Base-by-base conservation (phyloP, 225 moss, liverwort and hornwort genomes). In the Asterella californica region DNA sequence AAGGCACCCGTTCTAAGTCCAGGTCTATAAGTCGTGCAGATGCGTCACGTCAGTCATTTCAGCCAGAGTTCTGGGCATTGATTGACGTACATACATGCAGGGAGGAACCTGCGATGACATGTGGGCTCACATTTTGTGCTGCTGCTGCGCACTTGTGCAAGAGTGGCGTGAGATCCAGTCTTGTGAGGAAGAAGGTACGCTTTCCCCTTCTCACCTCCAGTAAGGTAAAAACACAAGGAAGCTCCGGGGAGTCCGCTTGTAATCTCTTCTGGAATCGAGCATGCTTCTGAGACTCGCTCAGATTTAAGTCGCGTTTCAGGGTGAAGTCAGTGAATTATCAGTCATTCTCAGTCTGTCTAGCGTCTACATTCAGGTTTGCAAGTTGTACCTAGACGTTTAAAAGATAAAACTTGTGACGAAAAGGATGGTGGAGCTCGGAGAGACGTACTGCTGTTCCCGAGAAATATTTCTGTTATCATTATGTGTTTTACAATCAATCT, bases 101-200 rank as follows among this genome's bases (percentile, higher is more conserved):
- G 89, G 89, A 9, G 87, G 83, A 53, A 82, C 82, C 38, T 90
- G 89, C 76, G 85, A 85, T 67, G 89, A 90, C 66, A 85, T 82
- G 52, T 87, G 87, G 81, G 89, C 85, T 29, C 89, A 90, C 60
- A 50, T 83, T 21, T 79, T 80, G 25, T 90, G 89, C 81, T 90
- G 87, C 83, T 87, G 87, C 74, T 90, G 89, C 76, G 71, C 89
- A 10, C 85, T 90, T 34, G 80, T 90, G 22, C 89, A 90, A 84
- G 89, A 90, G 78, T 90, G 89, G 89, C 87, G 87, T 38, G 89
- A 90, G 74, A 87, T 90, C 76, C 83, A 87, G 81, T 85, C 82
- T 50, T 42, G 87, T 65, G 89, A 90, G 78, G 82, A 87, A 75
- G 84, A 87, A 83, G 89, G 87, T 85, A 30, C 80, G 74, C 5